Evolutionary conservation across 2,329 filamentous ascomycete species (phyloP).

Genomic region (Talaromyces marneffei): DNA sequence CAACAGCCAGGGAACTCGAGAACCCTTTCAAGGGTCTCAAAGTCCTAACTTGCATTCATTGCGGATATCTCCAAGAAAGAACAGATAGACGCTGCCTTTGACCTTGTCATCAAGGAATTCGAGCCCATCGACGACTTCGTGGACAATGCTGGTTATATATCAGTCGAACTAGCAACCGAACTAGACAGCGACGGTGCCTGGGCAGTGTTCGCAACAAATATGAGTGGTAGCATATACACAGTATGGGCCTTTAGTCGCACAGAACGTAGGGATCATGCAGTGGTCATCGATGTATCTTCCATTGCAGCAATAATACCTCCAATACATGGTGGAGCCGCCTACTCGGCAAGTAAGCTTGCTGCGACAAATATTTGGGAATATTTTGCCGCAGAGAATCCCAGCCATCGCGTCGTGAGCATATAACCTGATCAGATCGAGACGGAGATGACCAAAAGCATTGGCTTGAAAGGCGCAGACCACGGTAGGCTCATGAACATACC

Average conservation of each 20-base stretch:
- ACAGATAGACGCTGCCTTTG: not conserved
- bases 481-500: not conserved
- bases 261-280: not conserved
- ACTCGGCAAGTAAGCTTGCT: not conserved
- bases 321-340: not conserved
- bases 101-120: not conserved
- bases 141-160: not conserved
- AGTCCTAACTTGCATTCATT: not conserved
- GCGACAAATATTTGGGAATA: not conserved
- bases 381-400: not conserved
- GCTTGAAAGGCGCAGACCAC: not conserved
- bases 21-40: not conserved
- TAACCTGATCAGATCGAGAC: not conserved
- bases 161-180: not conserved
- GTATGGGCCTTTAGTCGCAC: not conserved
- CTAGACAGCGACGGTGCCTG: not conserved
- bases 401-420: not conserved
- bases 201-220: not conserved
- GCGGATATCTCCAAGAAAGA: not conserved
- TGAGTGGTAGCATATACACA: not conserved
- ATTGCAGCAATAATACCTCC: not conserved
- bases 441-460: not conserved
- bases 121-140: not conserved
- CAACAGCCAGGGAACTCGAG: not conserved
- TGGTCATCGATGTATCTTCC: not conserved